Conservation (phyloP, 208 protist species). For the Angomonas ambiguus region DNA sequence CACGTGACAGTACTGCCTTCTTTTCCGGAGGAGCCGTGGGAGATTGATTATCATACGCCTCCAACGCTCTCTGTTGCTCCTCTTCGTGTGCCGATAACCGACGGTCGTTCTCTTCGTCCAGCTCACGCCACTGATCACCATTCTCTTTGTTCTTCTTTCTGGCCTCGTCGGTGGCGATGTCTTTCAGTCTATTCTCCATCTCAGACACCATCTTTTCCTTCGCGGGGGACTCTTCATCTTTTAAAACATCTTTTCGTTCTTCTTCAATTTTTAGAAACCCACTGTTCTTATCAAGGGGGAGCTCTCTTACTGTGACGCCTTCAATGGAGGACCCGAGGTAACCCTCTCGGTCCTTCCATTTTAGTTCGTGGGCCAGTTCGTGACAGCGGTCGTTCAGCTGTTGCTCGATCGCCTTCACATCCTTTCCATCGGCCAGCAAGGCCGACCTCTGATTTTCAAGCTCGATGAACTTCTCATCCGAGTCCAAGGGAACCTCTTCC, state of each 20-base stretch:
- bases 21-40: neutral
- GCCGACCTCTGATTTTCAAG: conserved; percentile 10
- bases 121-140: neutral
- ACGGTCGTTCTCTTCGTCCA: neutral
- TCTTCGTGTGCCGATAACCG: conserved; percentile 2
- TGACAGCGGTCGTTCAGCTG: conserved; percentile 19
- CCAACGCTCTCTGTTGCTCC: neutral
- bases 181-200: neutral
- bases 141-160: neutral
- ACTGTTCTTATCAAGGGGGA: conserved; percentile 25
- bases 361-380: conserved; percentile 17
- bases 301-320: conserved; percentile 20
- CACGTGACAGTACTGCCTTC: neutral
- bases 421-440: conserved; percentile 17
- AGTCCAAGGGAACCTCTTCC: conserved; percentile 25
- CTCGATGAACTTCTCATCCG: conserved; percentile 25
- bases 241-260: neutral
- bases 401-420: conserved; percentile 14
- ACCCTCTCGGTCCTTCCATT: conserved; percentile 8
- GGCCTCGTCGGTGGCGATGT: neutral
- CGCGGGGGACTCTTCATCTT: conserved; percentile 4
- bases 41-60: neutral
- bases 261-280: conserved; percentile 6
- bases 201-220: neutral
- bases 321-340: conserved; percentile 3